Evolutionary conservation across 2,329 filamentous ascomycete genomes (phyloP).

Genomic region (Rasamsonia emersonii): DNA sequence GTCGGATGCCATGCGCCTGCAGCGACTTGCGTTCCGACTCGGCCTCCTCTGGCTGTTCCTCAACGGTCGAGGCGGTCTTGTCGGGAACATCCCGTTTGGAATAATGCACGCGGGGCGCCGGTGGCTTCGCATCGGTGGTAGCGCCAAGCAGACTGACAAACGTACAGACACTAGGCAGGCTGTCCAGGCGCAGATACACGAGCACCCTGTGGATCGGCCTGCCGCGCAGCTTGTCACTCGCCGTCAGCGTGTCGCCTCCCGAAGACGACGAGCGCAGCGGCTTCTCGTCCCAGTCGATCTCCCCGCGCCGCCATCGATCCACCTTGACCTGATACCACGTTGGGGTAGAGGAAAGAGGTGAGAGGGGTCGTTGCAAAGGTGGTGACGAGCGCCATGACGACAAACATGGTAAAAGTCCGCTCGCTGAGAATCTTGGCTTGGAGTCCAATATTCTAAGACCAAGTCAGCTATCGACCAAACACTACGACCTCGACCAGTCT

Average conservation of each 20-base stretch:
- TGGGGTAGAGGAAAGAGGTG: conserved; percentile 64
- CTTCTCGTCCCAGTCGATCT: conserved; percentile 81
- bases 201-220: conserved; percentile 57
- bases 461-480: conserved; percentile 3
- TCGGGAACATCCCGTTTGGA: conserved; percentile 15
- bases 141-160: conserved; percentile 72
- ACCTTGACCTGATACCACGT: conserved; percentile 67
- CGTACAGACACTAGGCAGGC: conserved; percentile 70
- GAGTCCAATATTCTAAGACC: conserved; percentile 61
- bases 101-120: conserved; percentile 26
- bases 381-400: conserved; percentile 84
- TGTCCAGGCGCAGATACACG: conserved; percentile 77
- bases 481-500: conserved; percentile 21
- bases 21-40: conserved; percentile 32
- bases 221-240: conserved; percentile 42
- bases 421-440: conserved; percentile 73
- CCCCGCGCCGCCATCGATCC: conserved; percentile 66
- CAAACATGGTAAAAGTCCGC: conserved; percentile 84
- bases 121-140: conserved; percentile 29
- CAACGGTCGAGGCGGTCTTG: conserved; percentile 10
- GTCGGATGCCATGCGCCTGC: conserved; percentile 73
- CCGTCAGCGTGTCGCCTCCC: conserved; percentile 30
- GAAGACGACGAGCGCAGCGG: conserved; percentile 36
- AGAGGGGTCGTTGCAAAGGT: conserved; percentile 78
- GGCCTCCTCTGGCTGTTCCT: conserved; percentile 15